Conservation (phyloP, 2,329 filamentous ascomycete genomes). For the Arachnopeziza araneosa region DNA sequence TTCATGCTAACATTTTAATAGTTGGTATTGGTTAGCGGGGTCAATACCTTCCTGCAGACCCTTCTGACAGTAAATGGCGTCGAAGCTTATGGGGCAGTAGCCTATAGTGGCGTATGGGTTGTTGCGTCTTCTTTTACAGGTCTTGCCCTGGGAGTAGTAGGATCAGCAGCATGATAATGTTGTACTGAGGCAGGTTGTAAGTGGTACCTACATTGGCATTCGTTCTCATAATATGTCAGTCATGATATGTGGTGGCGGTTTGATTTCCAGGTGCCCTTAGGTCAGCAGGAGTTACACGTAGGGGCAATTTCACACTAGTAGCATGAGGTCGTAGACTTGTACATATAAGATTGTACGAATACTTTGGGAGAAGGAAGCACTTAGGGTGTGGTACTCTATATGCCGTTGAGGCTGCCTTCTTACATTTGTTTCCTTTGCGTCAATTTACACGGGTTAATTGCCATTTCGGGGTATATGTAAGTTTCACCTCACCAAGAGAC, state of each 20-base stretch:
- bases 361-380: not conserved
- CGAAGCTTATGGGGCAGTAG: conserved; percentile 61
- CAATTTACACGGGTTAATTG: not conserved
- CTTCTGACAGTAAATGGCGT: conserved; percentile 64
- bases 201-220: not conserved
- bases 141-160: conserved; percentile 45
- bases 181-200: not conserved
- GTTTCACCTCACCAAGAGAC: not conserved
- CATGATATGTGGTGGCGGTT: not conserved
- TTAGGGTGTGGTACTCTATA: not conserved
- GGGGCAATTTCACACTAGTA: not conserved
- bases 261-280: not conserved
- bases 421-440: not conserved
- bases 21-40: conserved; percentile 49
- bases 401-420: not conserved
- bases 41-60: conserved; percentile 59
- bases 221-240: not conserved
- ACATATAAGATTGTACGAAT: not conserved
- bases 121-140: conserved; percentile 56
- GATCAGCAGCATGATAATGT: conserved; percentile 16
- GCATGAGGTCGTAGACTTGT: not conserved
- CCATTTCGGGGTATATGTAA: conserved; percentile 1
- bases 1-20: too few relatives aligned
- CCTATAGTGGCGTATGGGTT: conserved; percentile 74
- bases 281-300: not conserved